Percentiles rank a stretch among this genome's conserved stretches.
phyloP scores from a whole-genome alignment of 257 asterid genomes.

The Thymus mandschuricus region DNA sequence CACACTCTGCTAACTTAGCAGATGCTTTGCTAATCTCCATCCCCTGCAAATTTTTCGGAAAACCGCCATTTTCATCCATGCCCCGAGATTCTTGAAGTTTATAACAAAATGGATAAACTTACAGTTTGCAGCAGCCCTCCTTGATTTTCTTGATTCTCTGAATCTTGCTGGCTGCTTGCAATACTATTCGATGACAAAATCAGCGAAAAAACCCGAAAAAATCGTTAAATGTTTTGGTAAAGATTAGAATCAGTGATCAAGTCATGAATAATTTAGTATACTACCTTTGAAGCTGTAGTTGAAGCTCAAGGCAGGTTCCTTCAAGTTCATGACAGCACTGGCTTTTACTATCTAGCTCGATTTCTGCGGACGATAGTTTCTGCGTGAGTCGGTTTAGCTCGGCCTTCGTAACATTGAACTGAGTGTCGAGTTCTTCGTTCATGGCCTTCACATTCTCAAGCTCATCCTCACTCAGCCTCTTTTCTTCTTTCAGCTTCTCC shows the following conservation, averaged over 20 bases:
- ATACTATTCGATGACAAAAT: constrained; percentile 39
- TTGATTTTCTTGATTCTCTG: constrained; percentile 42
- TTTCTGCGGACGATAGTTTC: constrained; percentile 69
- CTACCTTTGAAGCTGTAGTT: constrained; percentile 88
- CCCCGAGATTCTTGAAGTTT: too few relatives aligned
- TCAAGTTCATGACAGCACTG: constrained; percentile 74
- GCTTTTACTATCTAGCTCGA: constrained; percentile 66
- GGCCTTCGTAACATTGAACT: constrained; percentile 52
- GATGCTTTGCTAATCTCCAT: constrained; percentile 84
- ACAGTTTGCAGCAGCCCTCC: constrained; percentile 65
- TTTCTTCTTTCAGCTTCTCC: constrained; percentile 53
- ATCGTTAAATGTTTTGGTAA: background rate
- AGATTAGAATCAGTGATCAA: background rate
- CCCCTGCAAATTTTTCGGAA: constrained; percentile 54
- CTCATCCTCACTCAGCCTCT: constrained; percentile 56
- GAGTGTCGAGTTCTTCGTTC: constrained; percentile 77
- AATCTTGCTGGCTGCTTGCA: constrained; percentile 31
- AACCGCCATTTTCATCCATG: background rate
- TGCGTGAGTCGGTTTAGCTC: constrained; percentile 49
- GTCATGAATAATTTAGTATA: too few relatives aligned
- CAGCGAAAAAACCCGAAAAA: background rate
- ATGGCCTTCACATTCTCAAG: constrained; percentile 61
- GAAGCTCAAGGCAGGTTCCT: constrained; percentile 82
- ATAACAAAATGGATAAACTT: constrained; percentile 29
- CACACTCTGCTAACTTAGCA: constrained; percentile 74